Evolutionary conservation across 345 rosid species (phyloP), one percentile per base, ranked within the genome.

Genomic region (Citrus australasica): DNA sequence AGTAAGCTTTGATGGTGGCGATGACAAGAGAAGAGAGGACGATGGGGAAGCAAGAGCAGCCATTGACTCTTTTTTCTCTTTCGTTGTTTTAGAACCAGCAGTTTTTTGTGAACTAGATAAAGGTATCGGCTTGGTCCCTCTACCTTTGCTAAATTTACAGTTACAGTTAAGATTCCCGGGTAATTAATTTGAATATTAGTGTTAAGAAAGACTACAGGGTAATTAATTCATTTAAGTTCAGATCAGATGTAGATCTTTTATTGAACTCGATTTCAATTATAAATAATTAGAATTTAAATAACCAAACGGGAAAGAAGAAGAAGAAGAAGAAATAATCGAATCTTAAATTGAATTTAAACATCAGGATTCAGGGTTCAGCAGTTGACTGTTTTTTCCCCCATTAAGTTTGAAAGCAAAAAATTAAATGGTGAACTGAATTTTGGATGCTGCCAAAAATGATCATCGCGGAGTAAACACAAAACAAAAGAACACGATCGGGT

Each of bases 1-100:
- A 77, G 83, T 62, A 77, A 83, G 86, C 76, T 71, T 82, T 56
- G 76, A 72, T 71, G 80, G 81, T 19, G 74, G 76, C 25, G 81
- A 56, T 14, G 74, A 80, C 76, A 76, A 79, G 83, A 77, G 86
- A 66, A 80, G 80, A 76, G 86, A 75, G 63, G 79, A 69, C 25
- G 84, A 83, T 13, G 84, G 61, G 75, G 87, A 72, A 80, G 87
- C 80, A 55, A 88, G 83, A 80, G 85, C 78, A 76, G 93, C 93
- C 93, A 90, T 88, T 82, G 86, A 67, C 67, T 5, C 40, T 7
- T 17, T 77, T 71, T 60, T 14, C 37, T 60, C 73, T 42, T 17
- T 53, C 66, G 71, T 83, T 63, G 79, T 16, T 74, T 78, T 24
- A 80, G 77, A 81, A 76, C 88, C 88, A 83, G 75, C 82, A 64